A percentile compares a stretch with the other conserved stretches of the same genome.
These are phyloP conservation scores for Aphanomyces cochlioides DNA, from an alignment of 352 stramenopile species.

Conservation along the genomic window DNA sequence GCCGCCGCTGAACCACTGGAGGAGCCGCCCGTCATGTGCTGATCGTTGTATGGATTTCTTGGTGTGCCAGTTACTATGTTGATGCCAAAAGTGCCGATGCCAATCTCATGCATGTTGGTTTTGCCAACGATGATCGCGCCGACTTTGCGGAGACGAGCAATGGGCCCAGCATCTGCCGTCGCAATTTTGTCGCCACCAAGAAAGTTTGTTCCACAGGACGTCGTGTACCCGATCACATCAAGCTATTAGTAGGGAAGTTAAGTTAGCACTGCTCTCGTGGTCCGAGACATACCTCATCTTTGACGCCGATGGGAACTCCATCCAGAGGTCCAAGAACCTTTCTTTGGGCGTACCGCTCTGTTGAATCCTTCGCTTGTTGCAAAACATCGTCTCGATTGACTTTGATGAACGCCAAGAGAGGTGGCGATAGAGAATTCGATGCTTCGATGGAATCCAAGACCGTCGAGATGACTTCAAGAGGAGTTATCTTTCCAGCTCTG, in stretches of 20 bases:
- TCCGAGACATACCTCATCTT: conserved; percentile 61
- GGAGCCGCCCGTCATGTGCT: conserved; percentile 85
- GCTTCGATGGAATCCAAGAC: conserved; percentile 50
- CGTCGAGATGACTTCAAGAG: conserved; percentile 64
- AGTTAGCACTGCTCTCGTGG: not conserved
- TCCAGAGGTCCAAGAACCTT: conserved; percentile 72
- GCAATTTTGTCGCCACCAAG: conserved; percentile 42
- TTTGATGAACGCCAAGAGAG: conserved; percentile 69
- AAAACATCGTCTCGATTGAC: conserved; percentile 71
- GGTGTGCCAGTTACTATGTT: conserved; percentile 65
- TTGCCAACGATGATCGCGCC: conserved; percentile 86
- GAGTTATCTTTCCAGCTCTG: conserved; percentile 41
- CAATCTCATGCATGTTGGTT: conserved; percentile 89
- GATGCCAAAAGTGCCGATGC: conserved; percentile 62
- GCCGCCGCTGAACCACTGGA: conserved; percentile 66
- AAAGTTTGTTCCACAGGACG: conserved; percentile 67
- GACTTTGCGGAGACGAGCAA: conserved; percentile 56
- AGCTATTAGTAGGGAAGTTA: not conserved
- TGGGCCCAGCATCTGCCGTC: conserved; percentile 45
- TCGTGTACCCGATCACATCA: conserved; percentile 58
- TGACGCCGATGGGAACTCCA: conserved; percentile 83
- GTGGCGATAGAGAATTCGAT: conserved; percentile 46
- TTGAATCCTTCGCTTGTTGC: conserved; percentile 57
- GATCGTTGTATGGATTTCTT: conserved; percentile 78
- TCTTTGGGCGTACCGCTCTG: conserved; percentile 60